Evolutionary conservation across 352 stramenopile species (phyloP), one percentile per base, ranked within the genome.

Genomic region (Phytophthora pseudosyringae): DNA sequence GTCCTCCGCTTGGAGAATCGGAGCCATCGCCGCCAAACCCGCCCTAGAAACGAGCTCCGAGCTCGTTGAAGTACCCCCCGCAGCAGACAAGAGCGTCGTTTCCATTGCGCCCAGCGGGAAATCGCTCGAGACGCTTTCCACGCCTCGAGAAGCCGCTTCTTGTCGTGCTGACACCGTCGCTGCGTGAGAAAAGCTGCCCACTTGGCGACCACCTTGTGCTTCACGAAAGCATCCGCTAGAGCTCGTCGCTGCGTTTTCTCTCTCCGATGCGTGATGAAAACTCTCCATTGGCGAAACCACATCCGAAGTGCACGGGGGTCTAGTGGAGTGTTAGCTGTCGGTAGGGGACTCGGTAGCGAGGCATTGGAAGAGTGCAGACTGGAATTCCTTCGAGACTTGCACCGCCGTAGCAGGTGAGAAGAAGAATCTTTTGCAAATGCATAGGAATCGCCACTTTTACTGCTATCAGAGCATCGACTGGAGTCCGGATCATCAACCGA

Each of bases 241-340:
- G 18, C 43, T 18, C 16, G 50, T 35, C 54, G 36, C 7, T 57
- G 71, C 59, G 9, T 5, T 56, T 54, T 47, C 32, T 80, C 60
- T 28, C 36, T 51, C 11, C 44, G 51, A 49, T 46, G 13, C 29
- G 45, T 46, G 15, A 77, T 25, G 29, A 67, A 79, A 26, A 33
- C 32, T 31, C 66, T 70, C 75, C 75, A 83, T 18, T 61, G 59
- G 8, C 67, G 59, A 52, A 83, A 79, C 54, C 44, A 78, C 35
- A 53, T 29, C 3, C 56, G 56, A 54, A 68, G 44, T 18, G n/a
- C 5, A 8, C 28, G 44, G 33, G 33, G 45, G 11, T 52, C 25
- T 63, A 35, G 62, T 6, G 39, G 36, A 16, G 6, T 21, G 21
- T 21, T 21, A 21, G 21, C 21, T 21, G 21, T 25, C 38, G 45